Base-by-base conservation (phyloP, 2,329 filamentous ascomycete species). In the Fusarium sp. region DNA sequence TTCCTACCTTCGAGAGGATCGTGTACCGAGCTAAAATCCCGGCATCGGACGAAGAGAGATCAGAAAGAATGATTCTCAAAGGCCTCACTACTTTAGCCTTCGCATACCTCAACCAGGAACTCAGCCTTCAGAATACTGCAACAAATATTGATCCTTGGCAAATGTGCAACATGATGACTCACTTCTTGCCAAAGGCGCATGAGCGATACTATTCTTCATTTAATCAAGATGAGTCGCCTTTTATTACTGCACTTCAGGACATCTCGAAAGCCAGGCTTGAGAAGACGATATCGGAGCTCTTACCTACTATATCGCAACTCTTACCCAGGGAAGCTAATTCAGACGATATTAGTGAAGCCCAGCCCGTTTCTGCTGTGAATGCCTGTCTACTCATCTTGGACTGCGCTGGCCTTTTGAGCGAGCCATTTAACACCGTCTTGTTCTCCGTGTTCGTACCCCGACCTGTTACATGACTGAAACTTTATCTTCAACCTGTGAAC, bases 391-490 rank as follows among this genome's bases (percentile, higher is more conserved):
- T 61, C 4, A 14, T 61, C 10, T 12, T 61, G 17, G 50, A 61
- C 42, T 61, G 58, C 4, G 58, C 50, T 17, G 58, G 58, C 2
- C 18, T 61, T 13, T 6, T 61, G 10, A 31, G 18, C 7, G 58
- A 61, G 17, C 25, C 49, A 17, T 27, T 29, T 1, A 61, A 45
- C 9, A 35, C n/a, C 10, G 20, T n/a, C 5, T 14, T 29, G 4
- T 29, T 38, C 2, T 27, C 39, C 12, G 13, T n/a, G 58, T 45
- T 31, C 13, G 33, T 38, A 5, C 4, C 13, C 6, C 17, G 1
- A 2, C 11, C 2, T 17, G 0, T 5, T 11, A 4, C 5, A 0
- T 5, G 7, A 3, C 1, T 7, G 7, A 25, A 1, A 20, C n/a
- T 15, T 61, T 20, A 36, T 22, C 4, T 35, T 11, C n/a, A 50